A percentile compares a stretch with the other conserved stretches of the same genome.
phyloP scores from a whole-genome alignment of 805 yeast species.

The Wickerhamomyces sydowiorum region DNA sequence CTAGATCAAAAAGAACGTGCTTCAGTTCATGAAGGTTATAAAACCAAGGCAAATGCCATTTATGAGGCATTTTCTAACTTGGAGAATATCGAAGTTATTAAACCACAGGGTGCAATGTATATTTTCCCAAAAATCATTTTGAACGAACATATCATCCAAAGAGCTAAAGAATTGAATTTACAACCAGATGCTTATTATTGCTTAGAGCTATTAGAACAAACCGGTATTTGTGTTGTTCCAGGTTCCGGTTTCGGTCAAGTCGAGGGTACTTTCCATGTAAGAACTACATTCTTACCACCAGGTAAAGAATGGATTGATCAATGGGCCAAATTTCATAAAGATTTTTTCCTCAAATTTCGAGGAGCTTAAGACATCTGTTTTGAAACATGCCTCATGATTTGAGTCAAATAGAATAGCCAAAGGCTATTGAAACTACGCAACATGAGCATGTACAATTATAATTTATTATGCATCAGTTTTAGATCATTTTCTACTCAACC shows the following conservation, averaged over 20 bases:
- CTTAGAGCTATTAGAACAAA: conserved; percentile 68
- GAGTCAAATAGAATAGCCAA: too few species aligned
- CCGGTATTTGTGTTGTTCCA: conserved; percentile 97
- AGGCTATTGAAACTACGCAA: too few species aligned
- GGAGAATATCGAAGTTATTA: conserved; percentile 81
- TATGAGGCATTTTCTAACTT: conserved; percentile 66
- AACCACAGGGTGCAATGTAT: conserved; percentile 98
- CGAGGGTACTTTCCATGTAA: conserved; percentile 82
- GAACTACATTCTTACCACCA: conserved; percentile 97
- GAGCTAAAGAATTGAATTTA: conserved; percentile 51
- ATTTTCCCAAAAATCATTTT: conserved; percentile 77
- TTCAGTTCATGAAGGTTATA: conserved; percentile 56
- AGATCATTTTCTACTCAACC: neutral
- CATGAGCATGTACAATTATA: too few species aligned
- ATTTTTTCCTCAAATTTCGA: conserved; percentile 57
- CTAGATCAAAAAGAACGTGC: conserved; percentile 57
- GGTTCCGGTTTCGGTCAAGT: conserved; percentile 97
- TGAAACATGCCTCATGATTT: neutral
- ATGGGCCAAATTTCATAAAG: conserved; percentile 75
- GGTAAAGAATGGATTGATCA: conserved; percentile 82
- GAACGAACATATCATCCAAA: conserved; percentile 54
- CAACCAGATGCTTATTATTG: conserved; percentile 89
- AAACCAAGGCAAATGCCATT: conserved; percentile 55
- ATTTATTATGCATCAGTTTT: too few species aligned
- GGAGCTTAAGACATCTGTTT: conserved; percentile 14